Evolutionary conservation across 225 moss, liverwort and hornwort species (phyloP), one percentile per base, ranked within the genome.

Genomic region (Pleurozium schreberi): DNA sequence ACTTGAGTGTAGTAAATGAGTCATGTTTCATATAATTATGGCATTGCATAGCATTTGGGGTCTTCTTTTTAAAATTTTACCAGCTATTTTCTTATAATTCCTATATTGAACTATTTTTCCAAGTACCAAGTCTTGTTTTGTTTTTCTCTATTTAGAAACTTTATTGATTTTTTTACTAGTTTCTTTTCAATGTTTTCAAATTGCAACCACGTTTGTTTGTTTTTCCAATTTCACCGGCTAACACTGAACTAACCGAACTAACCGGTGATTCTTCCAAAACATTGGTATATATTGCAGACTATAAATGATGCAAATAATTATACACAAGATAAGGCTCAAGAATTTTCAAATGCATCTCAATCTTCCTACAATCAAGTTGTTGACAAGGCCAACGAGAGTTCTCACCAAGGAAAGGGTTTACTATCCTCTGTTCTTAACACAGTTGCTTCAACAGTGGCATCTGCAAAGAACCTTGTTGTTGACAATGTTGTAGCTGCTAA

Each of bases 381-480:
- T 13, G 34, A 81, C 3, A 83, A 61, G 10, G 73, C 80, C 3
- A 34, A 78, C 1, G 33, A 89, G 14, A 27, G 50, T 8, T 58
- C 75, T 30, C 66, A 92, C 3, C 87, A 92, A 85, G 75, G 67
- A 33, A 89, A 85, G 30, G 87, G 87, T 20, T 18, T 89, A 1
- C 21, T 92, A 12, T 89, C 89, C 30, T 3, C 52, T 7, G 91
- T 85, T 9, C 6, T 91, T 3, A 87, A 85, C 42, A 84, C 65
- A 0, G 87, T 91, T 12, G 64, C 84, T 12, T 89, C 91, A 4
- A 89, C 85, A 5, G 67, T 80, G 1, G 80, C 18, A 3, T 89
- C 87, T 1, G 82, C 89, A 20, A 92, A 89, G 47, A 85, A 85
- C 9, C 83, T 84, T 5, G 88, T 86, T 9, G 90, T 88, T 9